phyloP scores from a whole-genome alignment of 2,329 filamentous ascomycete genomes.

The Boeremia lycopersici region DNA sequence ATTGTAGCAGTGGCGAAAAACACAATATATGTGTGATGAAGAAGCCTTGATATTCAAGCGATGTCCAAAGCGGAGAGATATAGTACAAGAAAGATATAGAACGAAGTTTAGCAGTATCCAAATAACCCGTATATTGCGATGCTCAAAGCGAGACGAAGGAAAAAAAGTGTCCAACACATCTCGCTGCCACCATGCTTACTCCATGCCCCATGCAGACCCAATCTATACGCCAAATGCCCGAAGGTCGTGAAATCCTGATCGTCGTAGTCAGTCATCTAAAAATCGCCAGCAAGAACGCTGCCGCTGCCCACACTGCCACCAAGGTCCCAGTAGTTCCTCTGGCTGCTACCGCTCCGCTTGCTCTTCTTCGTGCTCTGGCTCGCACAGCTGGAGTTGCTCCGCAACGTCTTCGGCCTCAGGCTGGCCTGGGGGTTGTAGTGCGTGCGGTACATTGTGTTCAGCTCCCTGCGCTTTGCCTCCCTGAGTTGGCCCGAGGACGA shows the following conservation, averaged over 20 bases:
- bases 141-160: too few species aligned
- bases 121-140: too few species aligned
- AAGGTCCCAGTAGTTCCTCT: conserved; percentile 90
- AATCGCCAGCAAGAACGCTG: conserved; percentile 44
- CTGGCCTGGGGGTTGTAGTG: conserved; percentile 28
- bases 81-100: too few species aligned
- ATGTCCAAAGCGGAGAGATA: too few species aligned
- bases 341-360: conserved; percentile 71
- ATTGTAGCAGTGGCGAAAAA: too few species aligned
- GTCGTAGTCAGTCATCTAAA: conserved; percentile 14
- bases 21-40: too few species aligned
- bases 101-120: too few species aligned
- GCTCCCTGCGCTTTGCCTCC: conserved; percentile 30
- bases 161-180: too few species aligned
- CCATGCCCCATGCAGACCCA: conserved; percentile 2
- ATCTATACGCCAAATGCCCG: conserved; percentile 10
- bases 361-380: conserved; percentile 84
- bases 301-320: conserved; percentile 80
- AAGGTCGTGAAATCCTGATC: conserved; percentile 6
- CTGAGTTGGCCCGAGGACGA: conserved; percentile 23
- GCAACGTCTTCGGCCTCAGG: conserved; percentile 29
- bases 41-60: too few species aligned
- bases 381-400: conserved; percentile 71
- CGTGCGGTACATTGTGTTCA: conserved; percentile 21
- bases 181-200: neutral